These are phyloP conservation scores for Xylaria sp. DNA, from an alignment of 2,329 filamentous ascomycete genomes.

Conservation along the genomic window DNA sequence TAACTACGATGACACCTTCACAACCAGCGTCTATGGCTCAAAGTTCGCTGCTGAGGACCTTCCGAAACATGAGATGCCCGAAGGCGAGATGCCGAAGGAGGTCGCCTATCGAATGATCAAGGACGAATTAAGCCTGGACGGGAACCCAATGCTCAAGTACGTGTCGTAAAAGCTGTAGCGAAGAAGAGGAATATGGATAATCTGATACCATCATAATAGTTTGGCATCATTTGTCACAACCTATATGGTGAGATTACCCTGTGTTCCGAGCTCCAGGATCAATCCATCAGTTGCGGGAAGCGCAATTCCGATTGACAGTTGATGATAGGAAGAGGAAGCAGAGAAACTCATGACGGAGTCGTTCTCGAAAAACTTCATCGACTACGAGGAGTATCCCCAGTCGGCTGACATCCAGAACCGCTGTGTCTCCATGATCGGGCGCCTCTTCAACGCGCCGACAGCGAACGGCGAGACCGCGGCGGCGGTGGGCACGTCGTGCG, in stretches of 20 bases:
- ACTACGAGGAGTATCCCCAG: conserved; percentile 86
- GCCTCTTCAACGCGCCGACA: conserved; percentile 83
- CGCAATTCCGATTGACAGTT: conserved; percentile 3
- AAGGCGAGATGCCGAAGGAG: conserved; percentile 88
- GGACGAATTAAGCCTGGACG: conserved; percentile 91
- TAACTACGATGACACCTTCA: conserved; percentile 69
- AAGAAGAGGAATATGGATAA: conserved; percentile 9
- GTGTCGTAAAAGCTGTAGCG: conserved; percentile 40
- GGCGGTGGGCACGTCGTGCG: conserved; percentile 86
- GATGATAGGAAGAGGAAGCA: conserved; percentile 82
- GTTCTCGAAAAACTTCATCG: conserved; percentile 95
- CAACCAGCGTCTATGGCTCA: conserved; percentile 88
- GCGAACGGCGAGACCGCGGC: conserved; percentile 63
- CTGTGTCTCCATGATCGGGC: conserved; percentile 90
- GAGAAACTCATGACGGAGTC: conserved; percentile 95
- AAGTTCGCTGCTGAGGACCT: conserved; percentile 84
- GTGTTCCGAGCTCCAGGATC: conserved; percentile 9
- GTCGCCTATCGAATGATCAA: conserved; percentile 98
- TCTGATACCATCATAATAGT: conserved; percentile 56
- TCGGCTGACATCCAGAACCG: conserved; percentile 90
- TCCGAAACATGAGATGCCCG: conserved; percentile 86
- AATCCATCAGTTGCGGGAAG: background rate
- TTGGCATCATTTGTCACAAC: conserved; percentile 95
- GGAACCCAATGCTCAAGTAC: conserved; percentile 87
- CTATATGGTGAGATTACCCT: conserved; percentile 76